Conservation (phyloP, 2,329 filamentous ascomycete species). For the Mycosphaerella arachidis region DNA sequence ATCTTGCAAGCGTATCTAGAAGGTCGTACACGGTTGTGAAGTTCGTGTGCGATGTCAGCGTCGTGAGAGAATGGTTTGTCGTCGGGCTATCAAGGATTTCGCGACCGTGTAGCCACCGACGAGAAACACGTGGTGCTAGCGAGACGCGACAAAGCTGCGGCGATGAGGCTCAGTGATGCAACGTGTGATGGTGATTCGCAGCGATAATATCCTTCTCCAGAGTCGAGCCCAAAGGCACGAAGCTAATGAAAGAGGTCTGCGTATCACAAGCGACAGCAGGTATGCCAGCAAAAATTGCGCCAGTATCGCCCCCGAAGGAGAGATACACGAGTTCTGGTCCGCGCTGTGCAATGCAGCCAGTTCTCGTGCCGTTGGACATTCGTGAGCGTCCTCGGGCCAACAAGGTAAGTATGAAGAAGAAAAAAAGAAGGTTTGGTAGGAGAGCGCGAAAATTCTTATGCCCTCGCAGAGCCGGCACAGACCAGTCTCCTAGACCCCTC, state of each 20-base stretch:
- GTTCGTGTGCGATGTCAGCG: background rate
- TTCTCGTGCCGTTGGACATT: background rate
- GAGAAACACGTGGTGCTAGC: background rate
- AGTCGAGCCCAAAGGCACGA: background rate
- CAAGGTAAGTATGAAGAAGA: slow-evolving; percentile 9
- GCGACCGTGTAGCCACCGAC: background rate
- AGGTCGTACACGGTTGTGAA: background rate
- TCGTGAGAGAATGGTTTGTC: background rate
- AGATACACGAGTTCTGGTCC: background rate
- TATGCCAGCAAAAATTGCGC: slow-evolving; percentile 7
- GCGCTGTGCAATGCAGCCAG: slow-evolving; percentile 1
- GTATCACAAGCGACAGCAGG: background rate
- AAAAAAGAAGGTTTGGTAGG: background rate
- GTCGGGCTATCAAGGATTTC: background rate
- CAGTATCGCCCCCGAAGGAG: slow-evolving; percentile 8
- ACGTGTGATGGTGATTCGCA: background rate
- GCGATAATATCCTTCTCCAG: slow-evolving; percentile 1
- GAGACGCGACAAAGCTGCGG: no score
- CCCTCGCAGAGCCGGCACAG: background rate
- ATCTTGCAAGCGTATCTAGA: background rate
- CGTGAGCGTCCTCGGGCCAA: slow-evolving; percentile 1
- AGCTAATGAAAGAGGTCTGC: slow-evolving; percentile 6
- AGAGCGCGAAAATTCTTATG: background rate
- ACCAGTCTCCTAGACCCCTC: no score
- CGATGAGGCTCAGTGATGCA: no score